phyloP scores from a whole-genome alignment of 257 asterid genomes.

The Linaria vulgaris region DNA sequence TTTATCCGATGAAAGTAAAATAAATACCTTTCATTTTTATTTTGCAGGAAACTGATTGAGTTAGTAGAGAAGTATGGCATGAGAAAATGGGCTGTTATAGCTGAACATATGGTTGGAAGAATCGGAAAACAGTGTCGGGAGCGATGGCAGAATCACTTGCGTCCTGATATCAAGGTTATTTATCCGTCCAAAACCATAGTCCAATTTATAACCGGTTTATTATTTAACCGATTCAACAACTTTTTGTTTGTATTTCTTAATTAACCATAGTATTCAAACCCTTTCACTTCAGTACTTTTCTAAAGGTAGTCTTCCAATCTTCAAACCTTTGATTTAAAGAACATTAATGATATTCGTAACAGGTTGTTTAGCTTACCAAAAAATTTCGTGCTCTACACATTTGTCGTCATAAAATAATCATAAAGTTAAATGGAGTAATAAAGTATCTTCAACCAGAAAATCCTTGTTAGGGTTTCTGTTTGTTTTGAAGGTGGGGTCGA shows the following conservation, averaged over 20 bases:
- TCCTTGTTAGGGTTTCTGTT: background rate
- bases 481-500: background rate
- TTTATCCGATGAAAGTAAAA: background rate
- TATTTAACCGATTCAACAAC: no score
- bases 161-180: slow-evolving; percentile 71
- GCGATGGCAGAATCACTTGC: slow-evolving; percentile 79
- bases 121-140: slow-evolving; percentile 87
- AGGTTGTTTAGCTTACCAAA: no score
- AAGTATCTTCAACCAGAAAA: background rate
- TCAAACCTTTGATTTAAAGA: background rate
- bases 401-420: no score
- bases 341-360: background rate
- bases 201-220: no score
- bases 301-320: background rate
- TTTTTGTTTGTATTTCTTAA: no score
- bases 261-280: no score
- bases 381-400: no score
- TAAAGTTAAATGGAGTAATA: background rate
- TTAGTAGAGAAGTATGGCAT: slow-evolving; percentile 51
- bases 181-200: no score
- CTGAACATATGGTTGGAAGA: slow-evolving; percentile 62
- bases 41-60: slow-evolving; percentile 43
- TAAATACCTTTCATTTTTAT: background rate
- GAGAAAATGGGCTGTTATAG: slow-evolving; percentile 59
- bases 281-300: background rate